Evolutionary conservation across 805 yeast species (phyloP), one percentile per base, ranked within the genome.

Genomic region (Yarrowia deformans): DNA sequence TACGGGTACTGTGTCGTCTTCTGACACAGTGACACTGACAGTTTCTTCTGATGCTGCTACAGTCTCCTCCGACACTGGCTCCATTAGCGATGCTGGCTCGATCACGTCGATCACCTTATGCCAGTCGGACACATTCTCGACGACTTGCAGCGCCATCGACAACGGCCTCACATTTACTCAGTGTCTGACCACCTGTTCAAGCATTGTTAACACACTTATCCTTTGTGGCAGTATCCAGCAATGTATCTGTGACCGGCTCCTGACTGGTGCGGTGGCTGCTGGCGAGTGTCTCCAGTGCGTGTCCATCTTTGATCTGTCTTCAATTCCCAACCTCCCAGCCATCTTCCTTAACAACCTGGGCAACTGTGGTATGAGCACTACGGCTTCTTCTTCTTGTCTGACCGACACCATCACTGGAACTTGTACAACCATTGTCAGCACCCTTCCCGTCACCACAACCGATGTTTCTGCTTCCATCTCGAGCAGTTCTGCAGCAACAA

Each of bases 341-440:
- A 2, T 19, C 1, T 35, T 54, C 43, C 43, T 54, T 8, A 35
- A 54, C 60, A n/a, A 19, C 18, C 60, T 54, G 4, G 45, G 32
- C 7, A 34, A 18, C 3, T 54, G 60, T 18, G 45, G 45, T 0
- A 13, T 54, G 60, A 2, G 5, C 5, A 19, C 18, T 23, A 19
- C 43, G 13, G 34, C 60, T 8, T 54, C 60, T 6, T 32, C 60
- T 1, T 0, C 60, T 0, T 54, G 60, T 19, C 32, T 13, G 3
- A 54, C 60, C 7, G 8, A 54, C 18, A 54, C 60, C 6, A 3
- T 19, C 4, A 54, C 60, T 14, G 60, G 60, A 14, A 6, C 60
- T 10, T 54, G 60, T 13, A 37, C 60, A 9, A 54, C 60, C 18
- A 37, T 54, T 37, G 18, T 37, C 18, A 54, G 60, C 18, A 54